phyloP scores from a whole-genome alignment of 352 stramenopile species.

The Pythium vanterpoolii region DNA sequence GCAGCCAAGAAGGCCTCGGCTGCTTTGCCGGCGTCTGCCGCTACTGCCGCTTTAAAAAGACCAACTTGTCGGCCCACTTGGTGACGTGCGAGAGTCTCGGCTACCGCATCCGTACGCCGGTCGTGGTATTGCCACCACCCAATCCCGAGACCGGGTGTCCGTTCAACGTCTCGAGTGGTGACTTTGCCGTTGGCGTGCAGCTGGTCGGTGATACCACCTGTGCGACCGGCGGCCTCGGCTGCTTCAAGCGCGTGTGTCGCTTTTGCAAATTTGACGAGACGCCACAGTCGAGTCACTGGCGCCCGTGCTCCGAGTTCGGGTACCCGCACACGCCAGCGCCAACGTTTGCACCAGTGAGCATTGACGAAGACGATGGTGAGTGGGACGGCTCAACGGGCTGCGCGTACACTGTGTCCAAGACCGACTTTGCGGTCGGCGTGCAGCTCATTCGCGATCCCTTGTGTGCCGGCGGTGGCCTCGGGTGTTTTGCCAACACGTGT shows the following conservation, averaged over 20 bases:
- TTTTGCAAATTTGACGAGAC: constrained; percentile 21
- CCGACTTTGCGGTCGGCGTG: constrained; percentile 4
- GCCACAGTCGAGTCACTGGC: constrained; percentile 1
- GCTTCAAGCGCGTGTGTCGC: constrained; percentile 20
- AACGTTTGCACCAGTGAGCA: neutral
- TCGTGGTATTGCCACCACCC: neutral
- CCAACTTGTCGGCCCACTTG: constrained; percentile 13
- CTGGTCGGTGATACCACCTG: constrained; percentile 20
- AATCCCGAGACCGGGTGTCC: constrained; percentile 3
- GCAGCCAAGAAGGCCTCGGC: constrained; percentile 5
- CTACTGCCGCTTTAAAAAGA: constrained; percentile 10
- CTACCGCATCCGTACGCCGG: neutral
- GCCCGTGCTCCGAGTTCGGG: neutral
- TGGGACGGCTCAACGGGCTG: constrained; percentile 5
- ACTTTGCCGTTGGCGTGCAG: constrained; percentile 19
- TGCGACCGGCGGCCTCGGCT: constrained; percentile 15
- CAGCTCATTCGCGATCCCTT: constrained; percentile 4
- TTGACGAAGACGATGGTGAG: neutral
- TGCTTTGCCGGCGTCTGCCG: constrained; percentile 6
- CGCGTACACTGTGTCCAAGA: neutral
- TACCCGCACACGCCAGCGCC: neutral
- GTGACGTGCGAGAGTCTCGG: constrained; percentile 1
- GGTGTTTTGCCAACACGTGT: constrained; percentile 4
- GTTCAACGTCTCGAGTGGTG: constrained; percentile 6
- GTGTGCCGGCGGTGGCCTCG: neutral